Evolutionary conservation across 352 stramenopile genomes (phyloP), one percentile per base, ranked within the genome.

Genomic region (Phytophthora melonis): DNA sequence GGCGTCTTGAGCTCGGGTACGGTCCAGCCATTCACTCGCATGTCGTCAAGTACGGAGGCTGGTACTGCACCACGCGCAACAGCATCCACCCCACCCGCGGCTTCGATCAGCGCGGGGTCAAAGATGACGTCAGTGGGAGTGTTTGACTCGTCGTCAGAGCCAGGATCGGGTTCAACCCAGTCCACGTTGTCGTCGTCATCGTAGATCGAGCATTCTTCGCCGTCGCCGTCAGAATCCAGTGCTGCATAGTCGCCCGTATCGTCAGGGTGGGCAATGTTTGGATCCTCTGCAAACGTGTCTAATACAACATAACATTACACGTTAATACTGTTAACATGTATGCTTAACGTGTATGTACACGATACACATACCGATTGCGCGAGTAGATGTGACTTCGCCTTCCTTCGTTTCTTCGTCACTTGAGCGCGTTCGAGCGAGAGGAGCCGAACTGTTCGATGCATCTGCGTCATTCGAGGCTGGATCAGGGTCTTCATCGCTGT

Each of bases 221-320:
- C 39, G 3, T 69, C 53, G 11, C 32, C 53, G 14, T 65, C 67
- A 3, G 59, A 74, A 19, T 74, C 54, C 6, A 69, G 60, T 25
- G 10, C 9, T 14, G 34, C 54, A 19, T 53, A 60, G 9, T 69
- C 53, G 6, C 14, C 14, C 41, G 41, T 21, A n/a, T 50, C 41
- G 14, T n/a, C 45, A 58, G 27, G 23, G 2, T 5, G 9, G 10
- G n/a, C 19, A 30, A 61, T 43, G 23, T 62, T 72, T 3, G 47
- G 56, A 34, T 73, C 59, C 0, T 63, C 52, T 58, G 16, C 41
- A 50, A 50, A 50, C 1, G 14, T n/a, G 41, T 50, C 41, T 23
- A n/a, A 21, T 50, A 21, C 49, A 49, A 45, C 8, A 74, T 64
- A 19, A 50, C 6, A 21, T 23, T n/a, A 69, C 60, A 68, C 8